A percentile compares a stretch with the other conserved stretches of the same genome.
phyloP scores from a whole-genome alignment of 2,329 filamentous ascomycete species.

The Colletotrichum theobromicola region DNA sequence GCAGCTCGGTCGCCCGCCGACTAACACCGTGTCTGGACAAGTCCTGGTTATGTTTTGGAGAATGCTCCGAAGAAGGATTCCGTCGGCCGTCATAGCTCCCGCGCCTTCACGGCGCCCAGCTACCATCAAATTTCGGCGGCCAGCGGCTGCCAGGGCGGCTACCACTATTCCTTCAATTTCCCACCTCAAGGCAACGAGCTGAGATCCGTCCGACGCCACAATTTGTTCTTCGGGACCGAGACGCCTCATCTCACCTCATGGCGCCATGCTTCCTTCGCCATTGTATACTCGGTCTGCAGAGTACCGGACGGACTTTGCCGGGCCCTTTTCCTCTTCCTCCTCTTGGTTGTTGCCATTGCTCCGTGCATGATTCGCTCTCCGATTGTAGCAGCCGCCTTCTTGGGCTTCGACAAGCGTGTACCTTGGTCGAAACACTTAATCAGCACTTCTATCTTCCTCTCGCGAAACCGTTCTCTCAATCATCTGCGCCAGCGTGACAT shows the following conservation, averaged over 20 bases:
- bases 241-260: neutral
- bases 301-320: neutral
- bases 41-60: neutral
- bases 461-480: neutral
- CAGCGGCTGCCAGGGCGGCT: neutral
- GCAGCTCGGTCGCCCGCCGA: neutral
- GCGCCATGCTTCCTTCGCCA: neutral
- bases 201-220: neutral
- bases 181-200: neutral
- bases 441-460: neutral
- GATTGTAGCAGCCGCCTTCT: neutral
- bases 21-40: neutral
- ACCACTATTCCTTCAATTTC: neutral
- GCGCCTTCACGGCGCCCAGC: neutral
- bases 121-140: neutral
- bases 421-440: neutral
- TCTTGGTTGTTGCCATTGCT: neutral
- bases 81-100: neutral
- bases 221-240: neutral
- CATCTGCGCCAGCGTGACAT: neutral
- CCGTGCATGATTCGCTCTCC: neutral
- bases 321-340: neutral
- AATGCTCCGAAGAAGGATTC: neutral
- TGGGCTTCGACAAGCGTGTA: neutral
- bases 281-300: neutral